phyloP scores from a whole-genome alignment of 2,329 filamentous ascomycete genomes.

The Hysterium pulicare region DNA sequence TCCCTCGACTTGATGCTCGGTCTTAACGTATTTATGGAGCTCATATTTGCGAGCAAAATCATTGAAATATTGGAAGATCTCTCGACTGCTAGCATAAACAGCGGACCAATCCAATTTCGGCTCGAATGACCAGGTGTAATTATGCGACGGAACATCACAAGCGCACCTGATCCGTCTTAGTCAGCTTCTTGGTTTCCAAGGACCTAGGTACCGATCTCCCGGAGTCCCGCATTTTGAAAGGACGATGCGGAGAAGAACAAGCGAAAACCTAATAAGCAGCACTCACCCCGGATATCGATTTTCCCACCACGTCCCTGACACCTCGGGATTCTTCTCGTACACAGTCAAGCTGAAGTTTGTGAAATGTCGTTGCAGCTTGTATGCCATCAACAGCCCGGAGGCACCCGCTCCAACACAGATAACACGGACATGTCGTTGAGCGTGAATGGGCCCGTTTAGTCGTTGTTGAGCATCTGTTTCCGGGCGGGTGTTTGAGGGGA shows the following conservation, averaged over 20 bases:
- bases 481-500: conserved; percentile 18
- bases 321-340: conserved; percentile 49
- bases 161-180: too few relatives aligned
- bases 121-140: conserved; percentile 52
- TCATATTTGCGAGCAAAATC: conserved; percentile 41
- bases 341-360: conserved; percentile 40
- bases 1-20: conserved; percentile 28
- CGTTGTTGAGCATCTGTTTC: conserved; percentile 26
- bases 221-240: too few relatives aligned
- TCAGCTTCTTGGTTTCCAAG: conserved; percentile 12
- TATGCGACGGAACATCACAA: conserved; percentile 52
- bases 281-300: conserved; percentile 45
- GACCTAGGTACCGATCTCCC: conserved; percentile 1
- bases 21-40: conserved; percentile 36
- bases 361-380: conserved; percentile 48
- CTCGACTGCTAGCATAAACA: conserved; percentile 41
- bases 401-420: conserved; percentile 50
- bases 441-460: conserved; percentile 30
- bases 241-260: too few relatives aligned
- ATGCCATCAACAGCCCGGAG: conserved; percentile 47
- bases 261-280: too few relatives aligned
- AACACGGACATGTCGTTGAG: conserved; percentile 33
- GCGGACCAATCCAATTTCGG: conserved; percentile 44
- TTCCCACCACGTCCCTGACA: conserved; percentile 53
- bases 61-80: conserved; percentile 45